Evolutionary conservation across 192 early-diverging fungal genomes (phyloP), one percentile per base, ranked within the genome.

Genomic region (Radiomyces spectabilis): DNA sequence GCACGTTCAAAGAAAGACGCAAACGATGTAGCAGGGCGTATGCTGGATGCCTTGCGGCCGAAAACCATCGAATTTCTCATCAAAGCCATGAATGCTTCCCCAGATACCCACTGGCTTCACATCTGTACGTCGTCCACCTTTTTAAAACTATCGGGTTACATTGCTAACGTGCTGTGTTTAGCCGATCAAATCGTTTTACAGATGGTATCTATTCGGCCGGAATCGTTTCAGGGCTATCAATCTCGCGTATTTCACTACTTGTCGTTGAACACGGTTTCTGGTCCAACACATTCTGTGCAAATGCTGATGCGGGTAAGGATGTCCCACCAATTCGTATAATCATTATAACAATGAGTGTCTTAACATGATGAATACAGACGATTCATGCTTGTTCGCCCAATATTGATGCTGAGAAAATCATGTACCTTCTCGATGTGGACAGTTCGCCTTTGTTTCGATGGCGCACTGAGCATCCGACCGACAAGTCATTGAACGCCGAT

Each of bases 251-350:
- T n/a, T n/a, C n/a, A n/a, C n/a, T n/a, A n/a, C n/a, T n/a, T n/a
- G n/a, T n/a, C n/a, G n/a, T n/a, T n/a, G n/a, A n/a, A n/a, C n/a
- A 16, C 41, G 7, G 7, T 16, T 35, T 22, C 32, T 8, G 24
- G 41, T 26, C 50, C 50, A 2, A 30, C 24, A 9, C 22, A 39
- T 40, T 52, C 38, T 52, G 29, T 52, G 9, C 10, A 52, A 26
- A 40, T 26, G n/a, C 21, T 48, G 34, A 57, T 48, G 1, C 26
- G 40, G 44, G 55, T 57, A 57, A n/a, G n/a, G n/a, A n/a, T n/a
- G n/a, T n/a, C n/a, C n/a, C n/a, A n/a, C n/a, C n/a, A n/a, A n/a
- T n/a, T n/a, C n/a, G n/a, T n/a, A n/a, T n/a, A n/a, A n/a, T n/a
- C n/a, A n/a, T n/a, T n/a, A n/a, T n/a, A n/a, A n/a, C n/a, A n/a